phyloP scores from a whole-genome alignment of 805 yeast genomes.

The Teunomyces aglyptinius region DNA sequence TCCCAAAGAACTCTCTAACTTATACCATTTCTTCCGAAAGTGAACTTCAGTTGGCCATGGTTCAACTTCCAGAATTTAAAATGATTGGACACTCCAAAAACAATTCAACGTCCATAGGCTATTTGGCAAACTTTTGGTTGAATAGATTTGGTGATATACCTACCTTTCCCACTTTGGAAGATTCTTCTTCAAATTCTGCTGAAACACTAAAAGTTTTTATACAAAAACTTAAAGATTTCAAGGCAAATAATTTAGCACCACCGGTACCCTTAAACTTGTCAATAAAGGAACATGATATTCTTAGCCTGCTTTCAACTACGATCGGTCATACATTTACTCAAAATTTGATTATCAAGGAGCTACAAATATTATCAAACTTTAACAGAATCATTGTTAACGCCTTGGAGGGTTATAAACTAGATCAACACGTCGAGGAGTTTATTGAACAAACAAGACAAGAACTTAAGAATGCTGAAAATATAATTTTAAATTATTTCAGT shows the following conservation, averaged over 20 bases:
- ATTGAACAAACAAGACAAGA: conserved; percentile 13
- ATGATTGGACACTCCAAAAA: not conserved
- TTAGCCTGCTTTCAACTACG: not conserved
- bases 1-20: conserved; percentile 26
- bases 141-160: conserved; percentile 18
- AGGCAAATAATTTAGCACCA: conserved; percentile 6
- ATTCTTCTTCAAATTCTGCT: conserved; percentile 1
- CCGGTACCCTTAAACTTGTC: not conserved
- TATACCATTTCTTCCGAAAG: conserved; percentile 26
- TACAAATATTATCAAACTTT: conserved; percentile 22
- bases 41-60: conserved; percentile 24
- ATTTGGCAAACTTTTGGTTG: conserved; percentile 23
- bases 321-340: conserved; percentile 16
- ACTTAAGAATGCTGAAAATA: conserved; percentile 16
- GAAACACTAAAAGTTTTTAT: conserved; percentile 12
- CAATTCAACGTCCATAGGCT: conserved; percentile 21
- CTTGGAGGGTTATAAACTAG: conserved; percentile 9
- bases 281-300: not conserved
- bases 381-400: conserved; percentile 20
- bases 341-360: conserved; percentile 13
- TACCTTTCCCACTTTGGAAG: conserved; percentile 12
- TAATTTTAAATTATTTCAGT: conserved; percentile 17
- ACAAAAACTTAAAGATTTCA: conserved; percentile 16
- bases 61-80: conserved; percentile 13
- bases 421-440: conserved; percentile 1